These are phyloP conservation scores for Annulohypoxylon moriforme DNA, from an alignment of 495 filamentous ascomycete species.

Conservation along the genomic window DNA sequence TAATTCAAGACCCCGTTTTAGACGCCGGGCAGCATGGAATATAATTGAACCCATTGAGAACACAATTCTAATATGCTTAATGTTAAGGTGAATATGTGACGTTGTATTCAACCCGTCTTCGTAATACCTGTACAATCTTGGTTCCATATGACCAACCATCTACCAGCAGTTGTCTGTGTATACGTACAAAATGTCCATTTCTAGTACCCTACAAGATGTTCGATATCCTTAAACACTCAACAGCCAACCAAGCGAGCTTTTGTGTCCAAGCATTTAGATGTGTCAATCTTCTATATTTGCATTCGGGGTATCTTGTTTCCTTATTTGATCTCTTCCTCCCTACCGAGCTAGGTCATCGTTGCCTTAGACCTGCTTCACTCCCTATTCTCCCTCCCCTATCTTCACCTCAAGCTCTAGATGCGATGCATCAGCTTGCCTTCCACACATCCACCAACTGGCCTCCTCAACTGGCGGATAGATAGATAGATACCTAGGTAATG, in stretches of 20 bases:
- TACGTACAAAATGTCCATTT: background rate
- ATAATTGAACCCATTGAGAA: constrained; percentile 12
- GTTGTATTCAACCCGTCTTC: background rate
- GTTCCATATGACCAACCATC: too few relatives aligned
- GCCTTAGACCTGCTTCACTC: background rate
- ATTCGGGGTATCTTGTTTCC: constrained; percentile 37
- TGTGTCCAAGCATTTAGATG: constrained; percentile 10
- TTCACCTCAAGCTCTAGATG: background rate
- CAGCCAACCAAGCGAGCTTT: background rate
- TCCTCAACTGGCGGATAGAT: background rate
- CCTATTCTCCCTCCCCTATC: background rate
- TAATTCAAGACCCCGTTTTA: background rate
- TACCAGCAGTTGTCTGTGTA: background rate
- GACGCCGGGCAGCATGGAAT: background rate
- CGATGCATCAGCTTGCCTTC: background rate
- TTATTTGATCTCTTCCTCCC: constrained; percentile 1
- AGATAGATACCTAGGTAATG: background rate
- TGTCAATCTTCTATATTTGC: constrained; percentile 27
- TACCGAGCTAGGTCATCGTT: background rate
- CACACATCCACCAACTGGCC: background rate
- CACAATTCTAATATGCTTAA: background rate
- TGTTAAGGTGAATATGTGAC: background rate
- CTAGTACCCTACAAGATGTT: too few relatives aligned
- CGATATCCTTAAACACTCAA: background rate
- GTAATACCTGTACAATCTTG: constrained; percentile 1